These are phyloP conservation scores for Crinitomyces ghanaensis DNA, from an alignment of 805 yeast species.

Conservation along the genomic window DNA sequence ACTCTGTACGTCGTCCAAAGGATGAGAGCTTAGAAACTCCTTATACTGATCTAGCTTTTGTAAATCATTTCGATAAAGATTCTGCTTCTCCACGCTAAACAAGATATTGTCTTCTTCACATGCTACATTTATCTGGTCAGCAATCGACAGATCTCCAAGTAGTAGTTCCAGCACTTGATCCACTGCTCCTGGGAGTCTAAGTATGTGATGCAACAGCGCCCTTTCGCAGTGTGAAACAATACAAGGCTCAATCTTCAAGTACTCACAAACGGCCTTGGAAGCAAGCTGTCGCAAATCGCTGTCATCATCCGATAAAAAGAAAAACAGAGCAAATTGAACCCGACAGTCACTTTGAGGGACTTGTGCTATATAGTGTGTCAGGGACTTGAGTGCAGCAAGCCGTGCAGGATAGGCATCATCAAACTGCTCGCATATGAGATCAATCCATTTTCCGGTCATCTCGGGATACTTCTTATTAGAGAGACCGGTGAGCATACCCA, in stretches of 20 bases:
- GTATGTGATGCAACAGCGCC: slow-evolving; percentile 5
- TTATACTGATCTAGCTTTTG: slow-evolving; percentile 16
- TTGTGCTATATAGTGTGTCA: slow-evolving; percentile 25
- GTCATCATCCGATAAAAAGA: slow-evolving; percentile 48
- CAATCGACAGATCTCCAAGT: slow-evolving; percentile 3
- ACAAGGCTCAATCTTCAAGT: slow-evolving; percentile 19
- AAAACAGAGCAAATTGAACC: slow-evolving; percentile 12
- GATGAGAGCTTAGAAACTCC: not conserved
- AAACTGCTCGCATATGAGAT: slow-evolving; percentile 27
- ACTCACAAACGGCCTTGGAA: slow-evolving; percentile 30
- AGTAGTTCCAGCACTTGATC: not conserved
- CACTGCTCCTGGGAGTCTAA: not conserved
- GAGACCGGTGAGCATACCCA: slow-evolving; percentile 37
- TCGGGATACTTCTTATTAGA: too few relatives aligned
- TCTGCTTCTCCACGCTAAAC: slow-evolving; percentile 58
- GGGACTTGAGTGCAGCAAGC: slow-evolving; percentile 34
- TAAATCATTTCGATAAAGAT: slow-evolving; percentile 48
- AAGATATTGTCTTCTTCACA: slow-evolving; percentile 28
- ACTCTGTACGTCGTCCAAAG: not conserved
- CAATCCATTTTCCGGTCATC: slow-evolving; percentile 22
- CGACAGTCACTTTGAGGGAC: not conserved
- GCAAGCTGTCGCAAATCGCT: slow-evolving; percentile 42
- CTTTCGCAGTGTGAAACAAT: slow-evolving; percentile 29
- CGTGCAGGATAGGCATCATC: slow-evolving; percentile 36
- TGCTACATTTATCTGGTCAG: slow-evolving; percentile 17